A percentile compares a stretch with the other conserved stretches of the same genome.
Conservation (phyloP, 371 early-diverging fungal genomes). For the Mucor piriformis region DNA sequence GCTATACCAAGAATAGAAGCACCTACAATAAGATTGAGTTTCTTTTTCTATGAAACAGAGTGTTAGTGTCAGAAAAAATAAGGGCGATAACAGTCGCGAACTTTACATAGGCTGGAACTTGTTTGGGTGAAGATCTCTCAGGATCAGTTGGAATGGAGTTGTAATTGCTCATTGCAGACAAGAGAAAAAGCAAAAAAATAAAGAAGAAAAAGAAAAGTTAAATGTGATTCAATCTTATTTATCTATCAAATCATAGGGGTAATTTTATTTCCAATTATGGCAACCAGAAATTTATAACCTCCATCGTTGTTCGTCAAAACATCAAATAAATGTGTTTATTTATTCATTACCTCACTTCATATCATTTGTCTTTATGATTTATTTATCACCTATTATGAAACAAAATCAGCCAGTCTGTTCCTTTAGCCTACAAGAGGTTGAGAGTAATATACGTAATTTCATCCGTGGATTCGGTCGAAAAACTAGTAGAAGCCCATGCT, state of each 20-base stretch:
- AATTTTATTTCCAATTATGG: not conserved
- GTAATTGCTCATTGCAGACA: constrained; percentile 17
- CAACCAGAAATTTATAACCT: too few relatives aligned
- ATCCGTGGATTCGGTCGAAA: too few relatives aligned
- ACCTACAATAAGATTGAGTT: constrained; percentile 19
- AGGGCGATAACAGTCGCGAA: not conserved
- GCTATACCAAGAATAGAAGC: constrained; percentile 16
- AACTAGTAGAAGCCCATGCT: too few relatives aligned
- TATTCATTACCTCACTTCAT: not conserved
- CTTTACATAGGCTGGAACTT: constrained; percentile 7
- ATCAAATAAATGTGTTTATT: not conserved
- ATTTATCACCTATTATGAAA: too few relatives aligned
- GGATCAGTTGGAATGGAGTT: constrained; percentile 21
- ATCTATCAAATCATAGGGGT: not conserved
- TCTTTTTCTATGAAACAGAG: constrained; percentile 12
- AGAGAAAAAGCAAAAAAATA: constrained; percentile 2
- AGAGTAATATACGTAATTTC: too few relatives aligned
- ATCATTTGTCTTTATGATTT: too few relatives aligned
- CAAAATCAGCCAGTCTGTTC: too few relatives aligned
- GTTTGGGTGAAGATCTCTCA: constrained; percentile 8
- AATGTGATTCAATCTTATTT: not conserved
- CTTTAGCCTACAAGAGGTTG: too few relatives aligned
- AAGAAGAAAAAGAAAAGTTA: not conserved
- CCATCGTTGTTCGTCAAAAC: not conserved
- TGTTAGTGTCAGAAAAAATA: not conserved